These are phyloP conservation scores for Verruconis gallopava DNA, from an alignment of 2,329 filamentous ascomycete species.

Conservation along the genomic window DNA sequence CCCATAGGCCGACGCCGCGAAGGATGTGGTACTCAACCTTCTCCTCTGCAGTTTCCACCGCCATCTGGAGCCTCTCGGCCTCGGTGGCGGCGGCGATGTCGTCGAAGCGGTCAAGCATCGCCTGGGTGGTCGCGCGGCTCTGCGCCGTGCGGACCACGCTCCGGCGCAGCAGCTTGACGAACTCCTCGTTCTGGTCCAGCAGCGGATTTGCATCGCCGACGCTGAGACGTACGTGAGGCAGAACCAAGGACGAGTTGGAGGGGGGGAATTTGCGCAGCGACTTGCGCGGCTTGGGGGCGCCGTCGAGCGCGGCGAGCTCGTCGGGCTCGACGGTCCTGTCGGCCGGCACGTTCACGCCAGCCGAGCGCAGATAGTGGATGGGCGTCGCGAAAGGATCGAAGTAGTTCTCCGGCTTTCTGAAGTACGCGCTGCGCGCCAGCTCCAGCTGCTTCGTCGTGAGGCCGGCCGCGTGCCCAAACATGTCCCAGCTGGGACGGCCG, in stretches of 20 bases:
- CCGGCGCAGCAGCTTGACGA: slow-evolving; percentile 26
- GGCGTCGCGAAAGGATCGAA: slow-evolving; percentile 40
- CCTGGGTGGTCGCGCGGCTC: neutral
- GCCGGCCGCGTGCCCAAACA: slow-evolving; percentile 15
- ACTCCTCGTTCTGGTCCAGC: slow-evolving; percentile 27
- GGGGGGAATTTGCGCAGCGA: slow-evolving; percentile 31
- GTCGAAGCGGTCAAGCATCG: neutral
- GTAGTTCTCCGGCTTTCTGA: slow-evolving; percentile 29
- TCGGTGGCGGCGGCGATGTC: slow-evolving; percentile 2
- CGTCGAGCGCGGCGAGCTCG: neutral
- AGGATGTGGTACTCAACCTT: slow-evolving; percentile 9
- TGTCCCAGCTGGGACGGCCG: slow-evolving; percentile 18
- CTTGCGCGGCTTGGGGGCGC: neutral
- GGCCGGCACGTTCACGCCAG: slow-evolving; percentile 18
- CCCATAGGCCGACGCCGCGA: slow-evolving; percentile 10
- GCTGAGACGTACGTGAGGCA: slow-evolving; percentile 30
- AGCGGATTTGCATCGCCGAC: slow-evolving; percentile 26
- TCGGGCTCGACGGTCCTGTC: neutral
- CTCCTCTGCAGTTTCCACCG: slow-evolving; percentile 12
- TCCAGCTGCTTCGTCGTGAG: slow-evolving; percentile 21
- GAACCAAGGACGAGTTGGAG: slow-evolving; percentile 22
- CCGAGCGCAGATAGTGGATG: slow-evolving; percentile 37
- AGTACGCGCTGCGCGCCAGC: slow-evolving; percentile 25
- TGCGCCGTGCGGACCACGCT: slow-evolving; percentile 23
- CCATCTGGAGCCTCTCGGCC: slow-evolving; percentile 1